phyloP scores from a whole-genome alignment of 768 basidiomycete species.

The Exsudoporus frostii region DNA sequence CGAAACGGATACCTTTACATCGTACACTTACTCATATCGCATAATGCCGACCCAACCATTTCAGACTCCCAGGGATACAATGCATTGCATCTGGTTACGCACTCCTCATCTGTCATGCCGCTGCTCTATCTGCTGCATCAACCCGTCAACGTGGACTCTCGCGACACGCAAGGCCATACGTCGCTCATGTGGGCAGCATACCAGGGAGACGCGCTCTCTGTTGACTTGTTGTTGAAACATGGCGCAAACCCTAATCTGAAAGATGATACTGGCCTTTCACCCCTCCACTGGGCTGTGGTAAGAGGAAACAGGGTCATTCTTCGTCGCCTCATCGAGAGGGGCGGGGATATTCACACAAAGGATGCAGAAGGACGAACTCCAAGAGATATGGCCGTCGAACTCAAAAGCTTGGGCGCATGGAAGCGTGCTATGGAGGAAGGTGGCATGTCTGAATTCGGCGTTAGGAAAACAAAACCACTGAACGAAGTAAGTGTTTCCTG shows the following conservation, averaged over 20 bases:
- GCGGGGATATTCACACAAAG: conserved; percentile 75
- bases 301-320: conserved; percentile 90
- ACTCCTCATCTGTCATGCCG: conserved; percentile 93
- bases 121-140: conserved; percentile 89
- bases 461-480: conserved; percentile 61
- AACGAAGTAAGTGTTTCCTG: conserved; percentile 55
- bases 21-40: conserved; percentile 84
- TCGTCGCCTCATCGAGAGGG: conserved; percentile 78
- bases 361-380: conserved; percentile 86
- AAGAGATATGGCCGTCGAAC: conserved; percentile 90
- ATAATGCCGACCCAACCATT: conserved; percentile 91
- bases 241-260: conserved; percentile 75
- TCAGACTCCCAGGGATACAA: conserved; percentile 95
- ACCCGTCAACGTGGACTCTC: conserved; percentile 86
- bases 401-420: conserved; percentile 90
- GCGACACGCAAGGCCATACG: conserved; percentile 91
- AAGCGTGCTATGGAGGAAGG: conserved; percentile 86
- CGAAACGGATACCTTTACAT: conserved; percentile 96
- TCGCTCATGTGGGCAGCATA: conserved; percentile 99
- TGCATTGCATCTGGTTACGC: conserved; percentile 90
- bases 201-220: conserved; percentile 94
- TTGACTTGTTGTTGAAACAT: conserved; percentile 84
- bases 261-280: conserved; percentile 81
- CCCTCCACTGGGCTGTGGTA: conserved; percentile 97
- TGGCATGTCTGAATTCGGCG: conserved; percentile 74